Conservation (phyloP, 371 early-diverging fungal species). For the Furculomyces boomerangus region DNA sequence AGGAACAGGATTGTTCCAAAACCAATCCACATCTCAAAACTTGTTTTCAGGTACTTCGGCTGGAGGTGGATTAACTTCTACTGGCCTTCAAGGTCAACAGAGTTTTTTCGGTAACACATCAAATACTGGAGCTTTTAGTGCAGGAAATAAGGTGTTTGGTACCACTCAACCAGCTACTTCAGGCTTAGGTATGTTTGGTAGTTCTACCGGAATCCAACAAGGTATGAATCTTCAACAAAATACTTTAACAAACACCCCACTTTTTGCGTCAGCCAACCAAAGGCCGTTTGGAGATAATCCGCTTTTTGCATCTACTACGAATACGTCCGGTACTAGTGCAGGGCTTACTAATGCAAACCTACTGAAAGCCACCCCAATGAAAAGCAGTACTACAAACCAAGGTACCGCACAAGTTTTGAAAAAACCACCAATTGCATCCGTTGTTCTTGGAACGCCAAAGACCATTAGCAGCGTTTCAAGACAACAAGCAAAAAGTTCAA, state of each 20-base stretch:
- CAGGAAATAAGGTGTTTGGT: neutral
- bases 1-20: neutral
- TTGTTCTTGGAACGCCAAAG: neutral
- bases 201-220: neutral
- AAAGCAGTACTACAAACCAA: neutral
- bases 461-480: neutral
- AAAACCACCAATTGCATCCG: neutral
- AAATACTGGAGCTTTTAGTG: neutral
- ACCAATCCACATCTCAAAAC: neutral
- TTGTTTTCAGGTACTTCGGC: neutral
- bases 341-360: neutral
- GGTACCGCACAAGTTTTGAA: neutral
- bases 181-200: slow-evolving; percentile 13
- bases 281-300: slow-evolving; percentile 4
- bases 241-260: neutral
- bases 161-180: neutral
- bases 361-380: neutral
- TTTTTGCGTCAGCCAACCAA: slow-evolving; percentile 1
- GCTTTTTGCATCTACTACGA: neutral
- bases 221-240: neutral
- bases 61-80: neutral
- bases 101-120: neutral
- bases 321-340: neutral
- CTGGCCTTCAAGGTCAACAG: neutral
- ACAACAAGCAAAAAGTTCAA: neutral